Percentiles rank a stretch among this genome's conserved stretches.
These are phyloP conservation scores for Lasiosphaeris hirsuta DNA, from an alignment of 495 filamentous ascomycete genomes.

Conservation along the genomic window DNA sequence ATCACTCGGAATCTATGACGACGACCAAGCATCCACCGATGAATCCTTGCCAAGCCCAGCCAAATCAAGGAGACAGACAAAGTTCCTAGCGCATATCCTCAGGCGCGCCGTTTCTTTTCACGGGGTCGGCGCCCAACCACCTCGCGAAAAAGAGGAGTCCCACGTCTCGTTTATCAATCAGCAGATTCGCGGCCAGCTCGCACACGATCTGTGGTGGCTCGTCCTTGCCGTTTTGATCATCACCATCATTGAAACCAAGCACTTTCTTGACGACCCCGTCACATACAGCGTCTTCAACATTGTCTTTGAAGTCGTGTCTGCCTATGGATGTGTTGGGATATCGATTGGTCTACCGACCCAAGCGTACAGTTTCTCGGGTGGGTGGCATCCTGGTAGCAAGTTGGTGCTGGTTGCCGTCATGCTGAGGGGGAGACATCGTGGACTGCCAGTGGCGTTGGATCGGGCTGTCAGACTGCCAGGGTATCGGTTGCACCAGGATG, in stretches of 20 bases:
- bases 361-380: slow-evolving; percentile 69
- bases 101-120: slow-evolving; percentile 35
- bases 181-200: slow-evolving; percentile 75
- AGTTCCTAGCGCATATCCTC: not conserved
- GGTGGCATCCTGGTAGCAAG: slow-evolving; percentile 69
- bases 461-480: too few species aligned
- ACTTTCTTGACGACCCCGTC: slow-evolving; percentile 64
- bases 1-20: slow-evolving; percentile 63
- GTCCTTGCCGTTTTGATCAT: slow-evolving; percentile 71
- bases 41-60: too few species aligned
- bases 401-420: slow-evolving; percentile 75
- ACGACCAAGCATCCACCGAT: slow-evolving; percentile 33
- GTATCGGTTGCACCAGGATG: too few species aligned
- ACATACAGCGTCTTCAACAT: slow-evolving; percentile 79
- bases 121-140: slow-evolving; percentile 32
- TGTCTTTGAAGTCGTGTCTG: slow-evolving; percentile 79
- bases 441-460: too few species aligned
- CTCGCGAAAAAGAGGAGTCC: slow-evolving; percentile 25
- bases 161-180: slow-evolving; percentile 52
- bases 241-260: slow-evolving; percentile 64
- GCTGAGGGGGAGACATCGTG: slow-evolving; percentile 46
- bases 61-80: not conserved
- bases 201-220: slow-evolving; percentile 87
- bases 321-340: slow-evolving; percentile 84
- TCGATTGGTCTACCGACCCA: slow-evolving; percentile 65